phyloP scores from a whole-genome alignment of 2,329 filamentous ascomycete species.

The Sporothrix euskadiensis region DNA sequence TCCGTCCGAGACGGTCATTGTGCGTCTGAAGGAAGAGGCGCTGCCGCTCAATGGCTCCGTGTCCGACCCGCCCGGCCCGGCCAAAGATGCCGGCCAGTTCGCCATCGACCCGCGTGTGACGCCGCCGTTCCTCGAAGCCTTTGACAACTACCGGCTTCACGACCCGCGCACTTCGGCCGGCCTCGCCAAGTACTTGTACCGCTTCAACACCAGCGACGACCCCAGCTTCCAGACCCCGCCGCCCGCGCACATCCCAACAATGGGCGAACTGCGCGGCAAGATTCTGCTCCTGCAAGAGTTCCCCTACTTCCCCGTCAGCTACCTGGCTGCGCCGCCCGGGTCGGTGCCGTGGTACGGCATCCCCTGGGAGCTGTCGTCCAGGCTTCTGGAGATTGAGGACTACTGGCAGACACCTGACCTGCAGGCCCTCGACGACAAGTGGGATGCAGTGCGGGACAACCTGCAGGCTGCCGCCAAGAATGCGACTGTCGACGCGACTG shows the following conservation, averaged over 20 bases:
- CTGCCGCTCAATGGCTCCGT: conserved; percentile 37
- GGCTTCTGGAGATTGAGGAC: conserved; percentile 51
- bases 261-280: conserved; percentile 49
- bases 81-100: not conserved
- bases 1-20: conserved; percentile 50
- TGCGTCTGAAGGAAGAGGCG: conserved; percentile 54
- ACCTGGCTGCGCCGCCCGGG: conserved; percentile 9
- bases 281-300: conserved; percentile 54
- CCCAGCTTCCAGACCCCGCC: conserved; percentile 35
- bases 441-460: conserved; percentile 46
- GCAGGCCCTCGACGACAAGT: conserved; percentile 49
- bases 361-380: conserved; percentile 45
- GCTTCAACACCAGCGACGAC: conserved; percentile 22
- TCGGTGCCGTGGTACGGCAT: conserved; percentile 43
- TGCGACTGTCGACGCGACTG: not conserved
- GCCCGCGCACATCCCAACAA: conserved; percentile 42
- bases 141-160: conserved; percentile 45
- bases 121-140: conserved; percentile 44
- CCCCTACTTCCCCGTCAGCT: conserved; percentile 33
- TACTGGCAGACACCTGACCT: conserved; percentile 48
- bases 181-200: conserved; percentile 43
- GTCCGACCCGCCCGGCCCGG: conserved; percentile 26
- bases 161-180: conserved; percentile 42
- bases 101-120: not conserved
- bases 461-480: conserved; percentile 42